These are phyloP conservation scores for Tetracentron sinense DNA, from an alignment of 164 flowering plant genomes.

Conservation along the genomic window DNA sequence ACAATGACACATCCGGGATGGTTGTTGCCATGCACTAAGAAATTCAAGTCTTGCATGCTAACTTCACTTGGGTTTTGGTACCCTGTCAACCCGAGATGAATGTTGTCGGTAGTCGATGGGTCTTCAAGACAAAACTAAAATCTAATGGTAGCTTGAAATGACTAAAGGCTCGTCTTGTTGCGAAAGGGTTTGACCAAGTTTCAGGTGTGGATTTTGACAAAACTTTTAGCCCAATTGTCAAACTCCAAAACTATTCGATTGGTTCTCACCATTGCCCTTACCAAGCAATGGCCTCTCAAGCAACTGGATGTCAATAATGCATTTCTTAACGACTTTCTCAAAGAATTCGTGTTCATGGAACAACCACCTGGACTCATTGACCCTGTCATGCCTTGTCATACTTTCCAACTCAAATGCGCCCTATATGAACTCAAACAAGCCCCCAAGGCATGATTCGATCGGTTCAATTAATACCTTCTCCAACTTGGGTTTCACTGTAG, in stretches of 20 bases:
- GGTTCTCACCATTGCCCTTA: background rate
- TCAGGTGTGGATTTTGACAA: background rate
- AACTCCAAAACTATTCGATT: background rate
- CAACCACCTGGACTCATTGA: background rate
- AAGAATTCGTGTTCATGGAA: background rate
- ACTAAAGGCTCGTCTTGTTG: no score
- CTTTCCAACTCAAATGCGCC: background rate
- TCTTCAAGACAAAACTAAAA: no score
- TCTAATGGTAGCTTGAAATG: no score
- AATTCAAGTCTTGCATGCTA: no score
- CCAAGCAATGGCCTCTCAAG: background rate
- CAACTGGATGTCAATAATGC: background rate
- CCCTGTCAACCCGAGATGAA: no score
- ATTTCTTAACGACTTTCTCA: background rate
- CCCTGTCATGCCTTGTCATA: background rate
- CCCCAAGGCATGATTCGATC: background rate
- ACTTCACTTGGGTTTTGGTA: no score
- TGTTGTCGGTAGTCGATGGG: no score
- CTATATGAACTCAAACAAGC: conserved; percentile 5
- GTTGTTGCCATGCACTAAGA: no score
- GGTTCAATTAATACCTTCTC: background rate
- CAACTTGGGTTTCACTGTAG: background rate
- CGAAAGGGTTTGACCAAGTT: no score
- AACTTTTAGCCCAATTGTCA: background rate
- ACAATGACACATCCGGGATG: no score